Conservation (phyloP, 805 yeast species). For the Candida yuanshanica region DNA sequence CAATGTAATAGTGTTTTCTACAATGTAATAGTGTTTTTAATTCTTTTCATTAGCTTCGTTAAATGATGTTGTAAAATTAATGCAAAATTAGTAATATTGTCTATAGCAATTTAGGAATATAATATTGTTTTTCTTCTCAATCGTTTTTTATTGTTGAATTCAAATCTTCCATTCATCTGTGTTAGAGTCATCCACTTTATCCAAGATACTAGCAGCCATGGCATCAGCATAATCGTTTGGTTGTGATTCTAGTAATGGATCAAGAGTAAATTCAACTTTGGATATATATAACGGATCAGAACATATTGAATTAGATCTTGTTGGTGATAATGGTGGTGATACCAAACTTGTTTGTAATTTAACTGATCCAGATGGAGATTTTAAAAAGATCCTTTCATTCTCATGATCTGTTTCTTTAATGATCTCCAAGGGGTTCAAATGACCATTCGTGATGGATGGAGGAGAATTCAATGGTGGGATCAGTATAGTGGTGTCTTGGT, state of each 20-base stretch:
- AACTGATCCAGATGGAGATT: too few species aligned
- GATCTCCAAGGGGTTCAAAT: background rate
- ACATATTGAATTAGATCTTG: conserved; percentile 4
- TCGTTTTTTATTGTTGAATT: background rate
- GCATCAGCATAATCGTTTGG: conserved; percentile 23
- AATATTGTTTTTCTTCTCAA: background rate
- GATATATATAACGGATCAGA: conserved; percentile 12
- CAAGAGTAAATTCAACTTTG: background rate
- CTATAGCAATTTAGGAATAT: background rate
- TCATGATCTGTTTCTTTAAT: background rate
- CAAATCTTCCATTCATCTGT: conserved; percentile 22
- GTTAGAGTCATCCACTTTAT: conserved; percentile 18
- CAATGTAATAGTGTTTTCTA: background rate
- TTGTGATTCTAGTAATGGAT: background rate
- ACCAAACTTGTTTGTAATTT: conserved; percentile 4
- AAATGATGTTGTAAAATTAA: background rate
- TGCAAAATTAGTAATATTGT: too few species aligned
- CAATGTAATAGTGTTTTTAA: background rate
- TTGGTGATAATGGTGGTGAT: conserved; percentile 13
- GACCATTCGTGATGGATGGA: background rate
- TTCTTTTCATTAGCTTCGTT: conserved; percentile 5
- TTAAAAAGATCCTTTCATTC: background rate
- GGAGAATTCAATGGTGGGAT: background rate
- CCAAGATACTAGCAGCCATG: conserved; percentile 23
- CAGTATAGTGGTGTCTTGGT: background rate